Evolutionary conservation across 441 rosid genomes (phyloP), one percentile per base, ranked within the genome.

Genomic region (Arabidopsis lyrata): DNA sequence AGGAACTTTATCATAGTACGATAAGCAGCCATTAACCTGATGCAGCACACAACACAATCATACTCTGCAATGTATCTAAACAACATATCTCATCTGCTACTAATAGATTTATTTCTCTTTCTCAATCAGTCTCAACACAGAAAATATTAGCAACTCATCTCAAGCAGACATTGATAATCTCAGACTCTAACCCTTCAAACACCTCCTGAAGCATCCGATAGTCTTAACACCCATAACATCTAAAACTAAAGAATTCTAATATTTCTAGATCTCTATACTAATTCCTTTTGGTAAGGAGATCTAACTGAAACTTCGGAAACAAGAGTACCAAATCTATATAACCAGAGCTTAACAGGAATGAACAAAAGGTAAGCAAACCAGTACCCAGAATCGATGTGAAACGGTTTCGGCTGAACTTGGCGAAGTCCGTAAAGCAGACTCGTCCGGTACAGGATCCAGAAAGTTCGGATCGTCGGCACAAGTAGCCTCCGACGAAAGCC

Each of bases 341-440:
- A 27, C 2, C 54, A 45, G 35, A 63, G 35, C 64, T 44, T 32
- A 68, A 68, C 42, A 63, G n/a, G 16, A 45, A 38, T n/a, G 4
- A 56, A 32, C 16, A 64, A 32, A 49, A 66, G 15, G 36, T 50
- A 50, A 53, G 9, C 3, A 54, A 66, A 65, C 20, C 63, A 81
- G 10, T 86, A 95, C 99, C 98, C 99, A 95, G 77, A 91, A 91
- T 20, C 98, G 97, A 86, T 90, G 95, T 8, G 97, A 93, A 63
- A 95, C 75, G 4, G 83, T 81, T 82, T 87, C 98, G 0, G 93
- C 83, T 6, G 94, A 86, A 72, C 87, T 87, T 1, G 86, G 78
- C 2, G 86, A 81, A 18, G 83, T 82, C 73, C 89, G 77, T 15
- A 81, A 53, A 35, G 83, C 65, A 9, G 96, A 85, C 77, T 90